Percentiles rank a stretch among this genome's conserved stretches.
Conservation (phyloP, 2,329 filamentous ascomycete species). For the Didymella pomorum region DNA sequence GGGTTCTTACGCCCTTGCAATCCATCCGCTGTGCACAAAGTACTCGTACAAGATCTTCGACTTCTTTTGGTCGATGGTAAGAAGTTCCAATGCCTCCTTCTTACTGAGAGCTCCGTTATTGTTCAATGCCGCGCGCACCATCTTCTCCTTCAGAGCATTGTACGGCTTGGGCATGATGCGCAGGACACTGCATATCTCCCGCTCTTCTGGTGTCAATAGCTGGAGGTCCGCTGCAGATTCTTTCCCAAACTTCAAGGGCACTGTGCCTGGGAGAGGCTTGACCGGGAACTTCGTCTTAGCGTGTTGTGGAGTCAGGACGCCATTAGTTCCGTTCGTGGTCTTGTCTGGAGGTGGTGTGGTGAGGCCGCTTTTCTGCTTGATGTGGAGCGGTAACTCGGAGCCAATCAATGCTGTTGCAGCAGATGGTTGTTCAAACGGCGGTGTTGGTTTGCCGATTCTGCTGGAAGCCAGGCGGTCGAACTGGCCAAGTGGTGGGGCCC, state of each 20-base stretch:
- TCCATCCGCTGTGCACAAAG: constrained; percentile 91
- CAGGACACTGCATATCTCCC: constrained; percentile 83
- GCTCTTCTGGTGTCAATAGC: constrained; percentile 82
- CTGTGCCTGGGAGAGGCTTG: constrained; percentile 67
- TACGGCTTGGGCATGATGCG: constrained; percentile 94
- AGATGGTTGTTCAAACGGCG: constrained; percentile 72
- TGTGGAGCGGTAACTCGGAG: constrained; percentile 75
- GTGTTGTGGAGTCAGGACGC: constrained; percentile 49
- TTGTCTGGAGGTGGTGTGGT: constrained; percentile 53
- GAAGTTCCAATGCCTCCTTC: constrained; percentile 89
- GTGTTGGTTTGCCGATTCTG: constrained; percentile 71
- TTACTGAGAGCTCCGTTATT: constrained; percentile 89
- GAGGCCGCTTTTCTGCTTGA: constrained; percentile 53
- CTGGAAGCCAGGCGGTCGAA: constrained; percentile 84
- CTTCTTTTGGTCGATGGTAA: constrained; percentile 83
- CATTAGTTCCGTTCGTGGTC: constrained; percentile 52
- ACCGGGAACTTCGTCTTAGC: constrained; percentile 60
- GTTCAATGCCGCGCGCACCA: constrained; percentile 91
- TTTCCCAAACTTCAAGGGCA: constrained; percentile 72
- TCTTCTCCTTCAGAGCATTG: constrained; percentile 88
- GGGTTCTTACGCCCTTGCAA: constrained; percentile 74
- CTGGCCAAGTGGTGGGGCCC: constrained; percentile 73
- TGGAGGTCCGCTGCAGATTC: constrained; percentile 85
- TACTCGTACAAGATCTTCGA: constrained; percentile 91
- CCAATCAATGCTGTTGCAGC: constrained; percentile 80